Percentiles rank a stretch among this genome's conserved stretches.
These are phyloP conservation scores for Penicillium sp. DNA, from an alignment of 2,329 filamentous ascomycete species.

Conservation along the genomic window DNA sequence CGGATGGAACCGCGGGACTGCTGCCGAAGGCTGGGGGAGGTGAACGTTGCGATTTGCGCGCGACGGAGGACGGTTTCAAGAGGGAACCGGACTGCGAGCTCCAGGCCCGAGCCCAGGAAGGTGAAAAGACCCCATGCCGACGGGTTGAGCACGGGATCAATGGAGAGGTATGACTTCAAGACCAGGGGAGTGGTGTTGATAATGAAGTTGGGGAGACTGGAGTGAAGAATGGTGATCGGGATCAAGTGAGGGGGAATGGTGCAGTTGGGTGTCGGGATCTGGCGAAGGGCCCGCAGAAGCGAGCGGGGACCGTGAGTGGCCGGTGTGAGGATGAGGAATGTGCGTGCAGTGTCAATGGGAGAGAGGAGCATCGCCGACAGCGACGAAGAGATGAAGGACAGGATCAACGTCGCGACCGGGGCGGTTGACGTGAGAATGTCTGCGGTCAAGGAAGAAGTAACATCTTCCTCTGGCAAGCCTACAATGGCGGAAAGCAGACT, in stretches of 20 bases:
- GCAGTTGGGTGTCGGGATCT: conserved; percentile 63
- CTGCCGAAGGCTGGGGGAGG: conserved; percentile 44
- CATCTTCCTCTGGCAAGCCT: conserved; percentile 71
- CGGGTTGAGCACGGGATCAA: conserved; percentile 74
- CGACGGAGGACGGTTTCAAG: conserved; percentile 84
- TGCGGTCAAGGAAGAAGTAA: conserved; percentile 47
- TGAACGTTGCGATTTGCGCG: conserved; percentile 69
- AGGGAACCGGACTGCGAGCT: conserved; percentile 78
- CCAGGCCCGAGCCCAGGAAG: conserved; percentile 69
- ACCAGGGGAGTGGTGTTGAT: conserved; percentile 74
- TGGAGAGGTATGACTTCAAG: conserved; percentile 70
- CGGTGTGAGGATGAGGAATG: conserved; percentile 74
- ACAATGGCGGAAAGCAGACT: conserved; percentile 80
- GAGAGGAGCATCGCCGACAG: conserved; percentile 71
- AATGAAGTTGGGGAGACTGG: conserved; percentile 72
- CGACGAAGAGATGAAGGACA: conserved; percentile 58
- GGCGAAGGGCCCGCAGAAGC: conserved; percentile 66
- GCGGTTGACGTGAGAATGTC: conserved; percentile 75
- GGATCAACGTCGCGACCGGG: conserved; percentile 68
- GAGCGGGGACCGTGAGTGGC: conserved; percentile 65
- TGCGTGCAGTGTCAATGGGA: conserved; percentile 82
- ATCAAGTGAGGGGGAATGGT: conserved; percentile 62
- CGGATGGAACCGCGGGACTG: too few relatives aligned
- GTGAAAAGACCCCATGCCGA: conserved; percentile 71
- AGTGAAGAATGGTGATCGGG: conserved; percentile 77